Conservation (phyloP, 108 stramenopile genomes). For the Nannochloropsis oceanica region DNA sequence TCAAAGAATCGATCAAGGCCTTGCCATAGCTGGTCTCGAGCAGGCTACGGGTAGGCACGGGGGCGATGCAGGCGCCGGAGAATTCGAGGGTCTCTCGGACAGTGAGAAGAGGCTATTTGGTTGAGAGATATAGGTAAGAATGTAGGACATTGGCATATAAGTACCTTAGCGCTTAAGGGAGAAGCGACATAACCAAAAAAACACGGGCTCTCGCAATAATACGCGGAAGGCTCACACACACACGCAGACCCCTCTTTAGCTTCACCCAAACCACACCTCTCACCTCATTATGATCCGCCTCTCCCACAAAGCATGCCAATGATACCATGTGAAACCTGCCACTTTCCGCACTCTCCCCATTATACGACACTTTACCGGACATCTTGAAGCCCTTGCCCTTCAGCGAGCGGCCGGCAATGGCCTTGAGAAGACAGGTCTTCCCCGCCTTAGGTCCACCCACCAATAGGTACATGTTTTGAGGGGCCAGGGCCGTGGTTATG, state of each 20-base stretch:
- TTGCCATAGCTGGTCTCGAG: not conserved
- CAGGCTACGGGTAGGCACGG: not conserved
- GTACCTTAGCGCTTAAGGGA: too few species aligned
- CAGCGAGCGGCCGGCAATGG: slow-evolving; percentile 16
- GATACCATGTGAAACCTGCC: slow-evolving; percentile 9
- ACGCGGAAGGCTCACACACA: too few species aligned
- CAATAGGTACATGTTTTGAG: not conserved
- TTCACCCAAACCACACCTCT: not conserved
- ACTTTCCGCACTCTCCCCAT: slow-evolving; percentile 8
- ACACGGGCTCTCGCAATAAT: too few species aligned
- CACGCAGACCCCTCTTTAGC: not conserved
- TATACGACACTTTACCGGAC: slow-evolving; percentile 21
- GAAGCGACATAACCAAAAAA: too few species aligned
- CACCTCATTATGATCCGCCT: slow-evolving; percentile 13
- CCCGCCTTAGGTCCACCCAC: not conserved
- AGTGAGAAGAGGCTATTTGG: not conserved
- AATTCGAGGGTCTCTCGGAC: slow-evolving; percentile 60
- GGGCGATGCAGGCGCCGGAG: slow-evolving; percentile 47
- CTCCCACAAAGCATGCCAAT: slow-evolving; percentile 24
- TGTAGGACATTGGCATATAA: too few species aligned
- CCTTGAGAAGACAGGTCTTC: slow-evolving; percentile 24
- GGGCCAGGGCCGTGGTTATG: not conserved
- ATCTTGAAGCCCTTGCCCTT: slow-evolving; percentile 12
- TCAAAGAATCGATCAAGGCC: not conserved
- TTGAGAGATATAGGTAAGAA: not conserved